A percentile compares a stretch with the other conserved stretches of the same genome.
phyloP scores from a whole-genome alignment of 495 filamentous ascomycete species.

The Aspergillus panamensis region DNA sequence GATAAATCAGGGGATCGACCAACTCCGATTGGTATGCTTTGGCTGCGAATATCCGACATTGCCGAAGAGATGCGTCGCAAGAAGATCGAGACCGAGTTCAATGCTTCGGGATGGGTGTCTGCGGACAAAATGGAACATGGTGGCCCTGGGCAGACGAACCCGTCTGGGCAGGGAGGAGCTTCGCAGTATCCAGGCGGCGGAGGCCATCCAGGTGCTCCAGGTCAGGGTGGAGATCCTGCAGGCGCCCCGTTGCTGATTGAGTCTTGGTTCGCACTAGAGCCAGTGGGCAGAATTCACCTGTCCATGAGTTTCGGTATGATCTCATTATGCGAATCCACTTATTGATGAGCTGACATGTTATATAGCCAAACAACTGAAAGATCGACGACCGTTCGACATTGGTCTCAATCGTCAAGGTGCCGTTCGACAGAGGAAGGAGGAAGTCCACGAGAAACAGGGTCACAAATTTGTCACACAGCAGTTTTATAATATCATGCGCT shows the following conservation, averaged over 20 bases:
- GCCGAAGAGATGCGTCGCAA: slow-evolving; percentile 96
- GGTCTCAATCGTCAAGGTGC: slow-evolving; percentile 94
- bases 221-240: slow-evolving; percentile 22
- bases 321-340: neutral
- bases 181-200: slow-evolving; percentile 29
- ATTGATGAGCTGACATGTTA: slow-evolving; percentile 32
- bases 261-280: slow-evolving; percentile 95
- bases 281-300: slow-evolving; percentile 82
- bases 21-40: slow-evolving; percentile 89
- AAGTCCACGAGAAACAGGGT: slow-evolving; percentile 95
- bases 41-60: slow-evolving; percentile 96
- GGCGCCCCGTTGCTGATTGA: slow-evolving; percentile 66
- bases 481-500: slow-evolving; percentile 99
- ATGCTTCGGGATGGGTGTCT: slow-evolving; percentile 89
- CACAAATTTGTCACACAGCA: slow-evolving; percentile 98
- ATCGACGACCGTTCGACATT: slow-evolving; percentile 71
- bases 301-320: slow-evolving; percentile 80
- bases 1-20: slow-evolving; percentile 87
- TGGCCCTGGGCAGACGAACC: slow-evolving; percentile 35
- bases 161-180: slow-evolving; percentile 42
- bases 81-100: slow-evolving; percentile 93
- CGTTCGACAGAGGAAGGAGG: slow-evolving; percentile 94
- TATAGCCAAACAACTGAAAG: slow-evolving; percentile 63
- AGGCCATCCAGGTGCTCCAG: slow-evolving; percentile 21
- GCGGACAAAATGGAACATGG: slow-evolving; percentile 83